Base-by-base conservation (phyloP, 179 eudicot species). In the Camellia oleifera region DNA sequence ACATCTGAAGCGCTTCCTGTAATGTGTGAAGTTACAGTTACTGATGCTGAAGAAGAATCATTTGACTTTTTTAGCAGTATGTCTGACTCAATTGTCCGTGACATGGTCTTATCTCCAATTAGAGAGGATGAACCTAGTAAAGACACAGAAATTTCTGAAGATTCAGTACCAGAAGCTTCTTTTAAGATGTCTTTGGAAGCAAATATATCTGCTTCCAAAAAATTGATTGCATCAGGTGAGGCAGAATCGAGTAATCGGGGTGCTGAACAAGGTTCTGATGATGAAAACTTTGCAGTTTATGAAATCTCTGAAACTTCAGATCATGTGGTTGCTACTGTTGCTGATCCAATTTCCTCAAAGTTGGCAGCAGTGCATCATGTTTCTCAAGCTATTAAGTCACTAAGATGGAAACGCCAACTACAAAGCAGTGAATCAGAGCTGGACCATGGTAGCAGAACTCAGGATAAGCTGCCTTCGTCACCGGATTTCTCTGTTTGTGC, bases 321-420 rank as follows among this genome's bases (percentile, higher is more conserved):
- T 69, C 80, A 83, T 81, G 74, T 79, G 65, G 83, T 88, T 74
- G 87, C 87, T 84, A 78, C 87, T 67, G 79, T 88, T 82, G 80
- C 85, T 54, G 95, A 95, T 88, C 91, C 91, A 69, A 82, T 92
- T 66, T 90, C 95, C 80, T 87, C 98, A 40, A 95, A 90, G 86
- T 89, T 92, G 65, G 92, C 95, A 74, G 99, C 99, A 44, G 89
- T 95, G 69, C 98, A 94, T 87, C 99, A 95, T 83, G 91, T 95
- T 83, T 94, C 98, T 82, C 99, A 91, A 84, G 99, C 99, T 81
- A 95, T 95, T 70, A 95, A 95, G 89, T 91, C 94, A 42, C 84
- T 95, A 78, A 89, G 98, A 85, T 94, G 95, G 97, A 92, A 85
- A 78, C 92, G 99, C 26, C 90, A 93, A 80, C 86, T 85, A 61